Evolutionary conservation across 2,329 filamentous ascomycete species (phyloP), one percentile per base, ranked within the genome.

Genomic region (Curvularia sp.): DNA sequence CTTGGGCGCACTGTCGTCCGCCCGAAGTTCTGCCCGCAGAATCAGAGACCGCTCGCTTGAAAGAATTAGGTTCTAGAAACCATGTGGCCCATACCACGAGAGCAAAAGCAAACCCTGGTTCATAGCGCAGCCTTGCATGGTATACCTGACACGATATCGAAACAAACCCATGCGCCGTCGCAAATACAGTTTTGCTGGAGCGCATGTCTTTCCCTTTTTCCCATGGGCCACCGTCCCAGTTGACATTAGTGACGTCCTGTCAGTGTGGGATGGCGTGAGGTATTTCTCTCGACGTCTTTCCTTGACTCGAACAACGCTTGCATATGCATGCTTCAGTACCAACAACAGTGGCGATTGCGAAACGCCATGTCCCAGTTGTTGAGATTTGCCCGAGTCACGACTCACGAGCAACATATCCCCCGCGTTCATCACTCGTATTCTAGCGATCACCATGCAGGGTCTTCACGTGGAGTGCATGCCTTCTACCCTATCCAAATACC

Each of bases 111-210:
- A 15, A 10, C 30, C 42, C 52, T 15, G 12, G 47, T 13, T 28
- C 20, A 43, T 47, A 42, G n/a, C 10, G 44, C 56, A 58, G 56
- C 52, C 52, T 28, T 51, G 49, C 52, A 51, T 33, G 41, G 20
- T 58, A 22, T 35, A 55, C 33, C 26, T 55, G 56, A 55, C 18
- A 42, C 52, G 31, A 8, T 26, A 35, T 51, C 42, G 56, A 55
- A 58, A 58, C 56, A 31, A 22, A 28, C 28, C 47, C 52, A 42
- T 44, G 47, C 52, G 15, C 28, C 42, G 24, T 33, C 20, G 47
- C 30, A 26, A 51, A 28, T 31, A 42, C 35, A 26, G 46, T 33
- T 38, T n/a, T 22, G 15, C 18, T 35, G 22, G 9, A 35, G n/a
- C 22, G 47, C 20, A 8, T 31, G 26, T 22, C 31, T 18, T 39